phyloP scores from a whole-genome alignment of 192 early-diverging fungal genomes.

The Cladochytrium replicatum region DNA sequence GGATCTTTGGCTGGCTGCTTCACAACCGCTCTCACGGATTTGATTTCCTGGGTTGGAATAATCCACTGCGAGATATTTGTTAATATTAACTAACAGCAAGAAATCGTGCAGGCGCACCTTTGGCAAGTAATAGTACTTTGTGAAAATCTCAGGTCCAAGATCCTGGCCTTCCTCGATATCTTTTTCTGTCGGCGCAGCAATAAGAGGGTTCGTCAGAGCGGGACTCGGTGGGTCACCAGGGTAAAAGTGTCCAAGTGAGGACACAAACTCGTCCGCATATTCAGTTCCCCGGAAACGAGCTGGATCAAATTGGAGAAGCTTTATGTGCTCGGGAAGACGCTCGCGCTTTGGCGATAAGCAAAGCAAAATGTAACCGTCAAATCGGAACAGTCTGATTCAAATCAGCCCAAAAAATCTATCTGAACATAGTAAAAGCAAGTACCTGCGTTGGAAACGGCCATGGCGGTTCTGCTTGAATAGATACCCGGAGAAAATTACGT shows the following conservation, averaged over 20 bases:
- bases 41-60: slow-evolving; percentile 20
- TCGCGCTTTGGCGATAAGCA: slow-evolving; percentile 23
- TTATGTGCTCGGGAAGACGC: slow-evolving; percentile 16
- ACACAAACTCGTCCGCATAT: slow-evolving; percentile 4
- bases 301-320: slow-evolving; percentile 16
- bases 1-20: slow-evolving; percentile 14
- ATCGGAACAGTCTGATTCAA: slow-evolving; percentile 13
- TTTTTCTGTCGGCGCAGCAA: slow-evolving; percentile 8
- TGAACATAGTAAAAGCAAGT: not conserved
- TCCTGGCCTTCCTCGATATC: not conserved
- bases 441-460: slow-evolving; percentile 24
- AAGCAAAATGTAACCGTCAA: slow-evolving; percentile 27
- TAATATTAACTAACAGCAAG: not conserved
- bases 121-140: slow-evolving; percentile 22
- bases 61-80: no score
- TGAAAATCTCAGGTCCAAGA: slow-evolving; percentile 2
- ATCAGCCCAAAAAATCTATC: no score
- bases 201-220: slow-evolving; percentile 20
- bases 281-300: not conserved
- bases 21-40: slow-evolving; percentile 12
- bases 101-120: slow-evolving; percentile 15
- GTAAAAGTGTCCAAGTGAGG: slow-evolving; percentile 7
- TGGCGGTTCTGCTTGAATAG: slow-evolving; percentile 27
- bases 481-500: slow-evolving; percentile 24
- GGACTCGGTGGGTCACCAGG: slow-evolving; percentile 17